Base-by-base conservation (phyloP, 2,329 filamentous ascomycete species). In the Aureobasidium sp. region DNA sequence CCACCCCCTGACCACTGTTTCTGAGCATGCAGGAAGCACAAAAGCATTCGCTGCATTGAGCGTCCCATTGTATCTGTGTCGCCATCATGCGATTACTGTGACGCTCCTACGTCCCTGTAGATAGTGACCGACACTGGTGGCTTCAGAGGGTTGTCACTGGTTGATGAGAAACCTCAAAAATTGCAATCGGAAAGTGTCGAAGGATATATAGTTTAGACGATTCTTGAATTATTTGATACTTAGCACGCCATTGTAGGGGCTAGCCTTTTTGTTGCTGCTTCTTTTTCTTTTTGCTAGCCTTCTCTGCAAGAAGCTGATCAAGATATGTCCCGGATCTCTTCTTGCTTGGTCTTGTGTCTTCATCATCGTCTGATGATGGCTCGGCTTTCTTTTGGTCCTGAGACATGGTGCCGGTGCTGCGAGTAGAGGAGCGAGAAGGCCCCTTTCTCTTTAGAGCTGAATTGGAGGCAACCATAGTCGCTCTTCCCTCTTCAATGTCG, bases 201-300 rank as follows among this genome's bases (percentile, higher is more conserved):
- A 45, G 22, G 44, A 2, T 1, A 47, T 6, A n/a, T 3, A 44
- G 2, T 27, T 29, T 5, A 47, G 6, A 12, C 7, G 6, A 14
- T 11, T 1, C 3, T 47, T 8, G 17, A 29, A 6, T 6, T 17
- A 9, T 7, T n/a, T 47, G 22, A 5, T 48, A n/a, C 17, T n/a
- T 25, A 31, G 8, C 45, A 29, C 7, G n/a, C 6, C 3, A 29
- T 3, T 29, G 7, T 42, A 15, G 29, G 9, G 4, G 9, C 51
- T 47, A 56, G 36, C 36, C 37, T 22, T 42, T 56, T n/a, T 48
- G 27, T 29, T 51, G 47, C 45, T 62, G 47, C 65, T 75, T 76
- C 69, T 76, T 77, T 66, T 77, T 79, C 68, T 79, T 80, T 73
- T 83, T 84, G 65, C 77, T 80, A 8, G 77, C 76, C 39, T 77